Evolutionary conservation across 192 early-diverging fungal genomes (phyloP).

Genomic region (Entomortierella chlamydospora): DNA sequence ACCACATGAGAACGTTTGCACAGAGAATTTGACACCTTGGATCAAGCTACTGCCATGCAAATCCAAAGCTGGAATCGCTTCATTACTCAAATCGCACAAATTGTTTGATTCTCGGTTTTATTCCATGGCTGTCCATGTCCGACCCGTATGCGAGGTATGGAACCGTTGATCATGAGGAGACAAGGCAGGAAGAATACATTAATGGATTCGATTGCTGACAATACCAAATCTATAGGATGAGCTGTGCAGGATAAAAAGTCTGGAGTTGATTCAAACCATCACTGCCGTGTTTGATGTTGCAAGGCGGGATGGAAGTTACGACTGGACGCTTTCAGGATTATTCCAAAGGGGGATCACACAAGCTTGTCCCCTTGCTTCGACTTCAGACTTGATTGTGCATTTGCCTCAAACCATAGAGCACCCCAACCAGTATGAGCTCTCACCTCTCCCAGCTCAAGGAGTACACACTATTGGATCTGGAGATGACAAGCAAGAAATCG

Average conservation of each 20-base stretch:
- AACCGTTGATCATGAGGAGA: too few species aligned
- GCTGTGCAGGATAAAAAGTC: constrained; percentile 57
- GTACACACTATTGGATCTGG: constrained; percentile 20
- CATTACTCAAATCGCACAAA: constrained; percentile 89
- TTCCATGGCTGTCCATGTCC: constrained; percentile 85
- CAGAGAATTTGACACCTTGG: constrained; percentile 99
- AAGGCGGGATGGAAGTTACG: constrained; percentile 56
- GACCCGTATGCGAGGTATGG: constrained; percentile 59
- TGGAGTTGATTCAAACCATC: constrained; percentile 80
- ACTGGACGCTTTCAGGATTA: constrained; percentile 63
- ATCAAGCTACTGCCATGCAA: constrained; percentile 96
- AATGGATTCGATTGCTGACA: not conserved
- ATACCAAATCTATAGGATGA: constrained; percentile 41
- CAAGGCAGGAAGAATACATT: too few species aligned
- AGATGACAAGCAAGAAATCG: constrained; percentile 34
- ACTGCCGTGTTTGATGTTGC: constrained; percentile 86
- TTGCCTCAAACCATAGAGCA: constrained; percentile 37
- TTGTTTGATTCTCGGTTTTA: constrained; percentile 93
- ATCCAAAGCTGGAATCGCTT: constrained; percentile 89
- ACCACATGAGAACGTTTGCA: constrained; percentile 95
- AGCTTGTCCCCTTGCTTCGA: constrained; percentile 64
- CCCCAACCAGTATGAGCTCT: constrained; percentile 24
- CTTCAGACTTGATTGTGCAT: constrained; percentile 56
- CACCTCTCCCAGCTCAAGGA: constrained; percentile 13
- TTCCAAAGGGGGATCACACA: constrained; percentile 59